phyloP scores from a whole-genome alignment of 2,329 filamentous ascomycete genomes.

The Penicillium rolfsii region DNA sequence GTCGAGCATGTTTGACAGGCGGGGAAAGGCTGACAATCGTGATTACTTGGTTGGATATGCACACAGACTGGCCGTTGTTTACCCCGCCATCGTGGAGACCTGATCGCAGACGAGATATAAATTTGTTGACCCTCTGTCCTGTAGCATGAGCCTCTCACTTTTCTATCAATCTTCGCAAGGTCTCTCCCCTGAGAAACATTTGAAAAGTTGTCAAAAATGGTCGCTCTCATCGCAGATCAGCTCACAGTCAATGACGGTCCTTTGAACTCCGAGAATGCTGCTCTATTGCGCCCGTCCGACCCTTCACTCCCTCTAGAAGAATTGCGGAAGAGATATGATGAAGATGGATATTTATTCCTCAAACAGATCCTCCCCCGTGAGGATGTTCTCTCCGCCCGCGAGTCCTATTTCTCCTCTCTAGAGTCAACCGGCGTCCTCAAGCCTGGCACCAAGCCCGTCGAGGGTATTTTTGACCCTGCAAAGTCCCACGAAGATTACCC shows the following conservation, averaged over 20 bases:
- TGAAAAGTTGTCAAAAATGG: constrained; percentile 19
- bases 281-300: constrained; percentile 48
- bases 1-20: constrained; percentile 8
- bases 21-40: constrained; percentile 16
- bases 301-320: constrained; percentile 53
- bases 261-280: constrained; percentile 51
- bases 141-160: neutral
- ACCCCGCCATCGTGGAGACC: constrained; percentile 14
- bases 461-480: constrained; percentile 57
- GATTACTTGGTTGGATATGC: constrained; percentile 13
- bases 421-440: constrained; percentile 61
- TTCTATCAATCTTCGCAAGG: neutral
- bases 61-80: constrained; percentile 3
- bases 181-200: neutral
- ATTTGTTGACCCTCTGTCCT: neutral
- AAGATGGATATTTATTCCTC: constrained; percentile 60
- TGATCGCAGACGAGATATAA: constrained; percentile 7
- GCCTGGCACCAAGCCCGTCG: constrained; percentile 54
- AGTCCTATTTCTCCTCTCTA: constrained; percentile 59
- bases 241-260: constrained; percentile 53
- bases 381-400: constrained; percentile 57
- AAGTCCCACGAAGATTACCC: constrained; percentile 52
- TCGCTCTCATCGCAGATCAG: constrained; percentile 25
- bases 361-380: constrained; percentile 58
- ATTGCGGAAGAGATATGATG: constrained; percentile 50